These are phyloP conservation scores for Schizonepeta tenuifolia DNA, from an alignment of 257 asterid genomes.

Conservation along the genomic window DNA sequence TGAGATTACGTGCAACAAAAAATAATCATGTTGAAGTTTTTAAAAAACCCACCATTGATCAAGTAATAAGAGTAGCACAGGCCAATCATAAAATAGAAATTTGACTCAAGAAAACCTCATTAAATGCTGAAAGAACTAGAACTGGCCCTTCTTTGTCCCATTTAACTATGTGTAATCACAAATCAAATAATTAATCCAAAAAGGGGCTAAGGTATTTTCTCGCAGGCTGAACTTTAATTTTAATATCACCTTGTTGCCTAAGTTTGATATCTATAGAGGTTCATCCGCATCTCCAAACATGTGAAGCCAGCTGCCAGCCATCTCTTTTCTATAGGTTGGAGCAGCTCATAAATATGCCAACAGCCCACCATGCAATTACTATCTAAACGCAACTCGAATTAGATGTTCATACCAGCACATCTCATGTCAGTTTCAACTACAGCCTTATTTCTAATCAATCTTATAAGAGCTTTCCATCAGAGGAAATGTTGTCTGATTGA, in stretches of 20 bases:
- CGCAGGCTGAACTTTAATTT: neutral
- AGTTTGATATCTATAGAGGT: neutral
- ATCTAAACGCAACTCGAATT: neutral
- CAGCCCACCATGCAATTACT: neutral
- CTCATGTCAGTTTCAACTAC: neutral
- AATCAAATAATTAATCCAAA: neutral
- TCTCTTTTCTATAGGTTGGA: neutral
- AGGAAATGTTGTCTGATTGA: neutral
- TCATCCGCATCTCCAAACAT: constrained; percentile 19
- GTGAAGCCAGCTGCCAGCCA: constrained; percentile 5
- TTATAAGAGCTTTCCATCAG: neutral
- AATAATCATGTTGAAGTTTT: neutral
- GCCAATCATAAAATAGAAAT: constrained; percentile 2
- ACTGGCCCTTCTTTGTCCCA: constrained; percentile 15
- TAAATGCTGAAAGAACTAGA: neutral
- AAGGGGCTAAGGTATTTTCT: neutral
- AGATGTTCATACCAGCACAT: constrained; percentile 13
- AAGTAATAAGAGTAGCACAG: constrained; percentile 10
- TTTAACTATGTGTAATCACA: neutral
- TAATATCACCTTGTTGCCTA: neutral
- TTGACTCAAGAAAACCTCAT: neutral
- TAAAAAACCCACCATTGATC: neutral
- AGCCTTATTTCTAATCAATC: neutral
- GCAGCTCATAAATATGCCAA: neutral
- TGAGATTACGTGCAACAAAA: constrained; percentile 10